These are phyloP conservation scores for Leishmania major DNA, from an alignment of 208 protist genomes.

Conservation along the genomic window DNA sequence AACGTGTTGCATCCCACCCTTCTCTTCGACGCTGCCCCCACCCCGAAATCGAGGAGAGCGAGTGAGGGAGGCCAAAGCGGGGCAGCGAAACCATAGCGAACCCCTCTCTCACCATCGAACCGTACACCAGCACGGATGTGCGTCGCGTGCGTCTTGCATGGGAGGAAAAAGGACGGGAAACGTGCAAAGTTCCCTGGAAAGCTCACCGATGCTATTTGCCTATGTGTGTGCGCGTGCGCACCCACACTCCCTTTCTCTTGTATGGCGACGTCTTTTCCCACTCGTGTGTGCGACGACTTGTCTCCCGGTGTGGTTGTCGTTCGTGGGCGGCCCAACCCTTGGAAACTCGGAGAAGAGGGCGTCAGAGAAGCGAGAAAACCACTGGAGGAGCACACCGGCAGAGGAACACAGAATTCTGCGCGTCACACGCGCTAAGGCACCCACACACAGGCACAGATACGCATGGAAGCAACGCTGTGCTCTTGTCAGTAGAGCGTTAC, in stretches of 20 bases:
- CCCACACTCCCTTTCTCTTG: background rate
- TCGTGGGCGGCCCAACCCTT: no score
- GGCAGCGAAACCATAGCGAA: no score
- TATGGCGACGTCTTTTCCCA: background rate
- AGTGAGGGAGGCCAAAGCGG: no score
- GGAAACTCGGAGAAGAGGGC: background rate
- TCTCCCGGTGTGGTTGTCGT: background rate
- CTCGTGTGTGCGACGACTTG: background rate
- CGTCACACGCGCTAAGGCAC: background rate
- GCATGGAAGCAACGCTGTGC: background rate
- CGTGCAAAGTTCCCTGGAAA: background rate
- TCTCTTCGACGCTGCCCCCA: background rate
- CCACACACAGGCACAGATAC: background rate
- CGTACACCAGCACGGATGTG: background rate
- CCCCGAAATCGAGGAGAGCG: background rate
- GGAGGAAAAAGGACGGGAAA: no score
- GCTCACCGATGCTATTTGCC: no score
- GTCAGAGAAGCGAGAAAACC: background rate
- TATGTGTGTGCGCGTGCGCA: background rate
- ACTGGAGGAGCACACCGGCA: background rate
- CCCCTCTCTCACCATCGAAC: background rate
- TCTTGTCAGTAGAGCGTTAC: background rate
- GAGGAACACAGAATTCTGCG: background rate
- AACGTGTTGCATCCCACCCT: conserved; percentile 8
- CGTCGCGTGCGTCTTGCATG: background rate